Evolutionary conservation across 495 filamentous ascomycete genomes (phyloP).

Genomic region (Neurospora sp.): DNA sequence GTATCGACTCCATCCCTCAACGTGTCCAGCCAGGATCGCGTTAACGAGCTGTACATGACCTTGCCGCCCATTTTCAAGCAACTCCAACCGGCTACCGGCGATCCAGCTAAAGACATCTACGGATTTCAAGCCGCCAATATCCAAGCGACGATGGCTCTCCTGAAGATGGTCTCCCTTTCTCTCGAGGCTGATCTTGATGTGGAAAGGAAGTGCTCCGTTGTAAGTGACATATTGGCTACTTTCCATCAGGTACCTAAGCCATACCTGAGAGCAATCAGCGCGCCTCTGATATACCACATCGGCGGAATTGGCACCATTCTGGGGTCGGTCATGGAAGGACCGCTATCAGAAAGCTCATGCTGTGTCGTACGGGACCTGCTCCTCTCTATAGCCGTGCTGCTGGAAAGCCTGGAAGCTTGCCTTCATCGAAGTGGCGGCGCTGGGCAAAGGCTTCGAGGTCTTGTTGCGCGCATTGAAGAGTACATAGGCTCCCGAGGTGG

Average conservation of each 20-base stretch:
- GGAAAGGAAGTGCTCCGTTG: constrained; percentile 38
- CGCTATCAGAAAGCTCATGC: constrained; percentile 37
- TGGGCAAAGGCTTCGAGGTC: constrained; percentile 29
- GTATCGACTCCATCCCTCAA: constrained; percentile 10
- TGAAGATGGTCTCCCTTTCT: constrained; percentile 40
- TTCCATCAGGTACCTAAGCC: constrained; percentile 36
- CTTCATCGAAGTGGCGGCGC: constrained; percentile 30
- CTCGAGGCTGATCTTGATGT: constrained; percentile 28
- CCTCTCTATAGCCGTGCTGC: constrained; percentile 39
- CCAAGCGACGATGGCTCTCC: constrained; percentile 38
- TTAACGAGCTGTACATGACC: constrained; percentile 28
- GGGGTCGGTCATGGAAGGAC: constrained; percentile 39
- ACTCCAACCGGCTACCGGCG: constrained; percentile 20
- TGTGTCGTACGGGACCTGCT: constrained; percentile 34
- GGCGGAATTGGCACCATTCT: constrained; percentile 42
- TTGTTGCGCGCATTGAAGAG: constrained; percentile 38
- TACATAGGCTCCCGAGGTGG: constrained; percentile 33
- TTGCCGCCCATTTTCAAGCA: constrained; percentile 32
- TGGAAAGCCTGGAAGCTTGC: constrained; percentile 36
- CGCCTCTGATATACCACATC: constrained; percentile 42
- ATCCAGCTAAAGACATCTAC: constrained; percentile 30
- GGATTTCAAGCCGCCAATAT: constrained; percentile 47
- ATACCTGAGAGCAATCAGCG: constrained; percentile 39
- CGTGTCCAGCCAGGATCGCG: constrained; percentile 28
- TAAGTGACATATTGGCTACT: constrained; percentile 34